These are phyloP conservation scores for Saussurea involucrata DNA, from an alignment of 129 eudicot species.

Conservation along the genomic window DNA sequence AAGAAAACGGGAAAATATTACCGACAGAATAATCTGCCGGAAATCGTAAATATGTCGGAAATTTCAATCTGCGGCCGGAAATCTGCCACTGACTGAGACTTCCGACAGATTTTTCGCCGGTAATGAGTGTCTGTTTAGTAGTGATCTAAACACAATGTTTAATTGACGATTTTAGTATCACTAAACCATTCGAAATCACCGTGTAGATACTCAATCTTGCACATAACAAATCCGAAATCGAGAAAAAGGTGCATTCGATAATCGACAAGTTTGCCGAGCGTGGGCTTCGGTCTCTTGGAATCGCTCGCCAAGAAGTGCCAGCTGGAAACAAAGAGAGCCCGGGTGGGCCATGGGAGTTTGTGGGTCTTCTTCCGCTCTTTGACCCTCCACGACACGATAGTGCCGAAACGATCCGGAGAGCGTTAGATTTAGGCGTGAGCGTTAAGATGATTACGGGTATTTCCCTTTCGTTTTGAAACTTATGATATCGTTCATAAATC, in stretches of 20 bases:
- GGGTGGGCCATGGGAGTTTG: slow-evolving; percentile 87
- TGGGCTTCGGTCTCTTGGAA: slow-evolving; percentile 86
- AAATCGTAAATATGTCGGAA: too few species aligned
- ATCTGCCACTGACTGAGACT: too few species aligned
- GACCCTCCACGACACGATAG: slow-evolving; percentile 95
- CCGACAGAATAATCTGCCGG: too few species aligned
- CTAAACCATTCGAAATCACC: background rate
- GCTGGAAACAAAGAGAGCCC: slow-evolving; percentile 70
- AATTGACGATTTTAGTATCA: background rate
- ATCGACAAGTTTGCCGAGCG: slow-evolving; percentile 89
- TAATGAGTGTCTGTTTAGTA: too few species aligned
- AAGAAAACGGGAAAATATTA: too few species aligned
- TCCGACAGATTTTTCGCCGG: too few species aligned
- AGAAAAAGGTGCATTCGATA: slow-evolving; percentile 50
- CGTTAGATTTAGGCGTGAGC: slow-evolving; percentile 80
- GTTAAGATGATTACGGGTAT: slow-evolving; percentile 93
- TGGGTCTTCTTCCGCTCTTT: slow-evolving; percentile 83
- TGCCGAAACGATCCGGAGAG: slow-evolving; percentile 87
- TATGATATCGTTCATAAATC: background rate
- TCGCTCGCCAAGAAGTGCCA: slow-evolving; percentile 87
- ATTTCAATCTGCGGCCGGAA: too few species aligned
- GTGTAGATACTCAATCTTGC: slow-evolving; percentile 76
- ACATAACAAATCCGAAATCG: slow-evolving; percentile 63
- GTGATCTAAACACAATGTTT: background rate
- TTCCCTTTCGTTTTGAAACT: background rate